Evolutionary conservation across 345 rosid species (phyloP), one percentile per base, ranked within the genome.

Genomic region (Combretum micranthum): DNA sequence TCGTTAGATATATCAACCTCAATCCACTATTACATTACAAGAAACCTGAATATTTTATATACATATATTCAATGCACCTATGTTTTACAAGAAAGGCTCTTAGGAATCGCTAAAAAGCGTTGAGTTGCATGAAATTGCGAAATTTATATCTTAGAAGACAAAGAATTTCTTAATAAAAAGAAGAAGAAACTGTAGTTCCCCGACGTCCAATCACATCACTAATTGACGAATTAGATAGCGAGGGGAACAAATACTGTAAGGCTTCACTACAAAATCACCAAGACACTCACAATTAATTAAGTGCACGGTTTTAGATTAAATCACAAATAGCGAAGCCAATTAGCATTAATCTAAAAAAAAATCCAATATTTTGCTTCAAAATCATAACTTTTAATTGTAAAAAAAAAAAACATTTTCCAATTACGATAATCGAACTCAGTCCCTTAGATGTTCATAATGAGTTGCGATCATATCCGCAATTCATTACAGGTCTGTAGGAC

Each of bases 401-500:
- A n/a, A n/a, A n/a, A n/a, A n/a, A n/a, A n/a, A n/a, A n/a, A n/a
- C n/a, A n/a, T n/a, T n/a, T n/a, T n/a, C n/a, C n/a, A n/a, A n/a
- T n/a, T n/a, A n/a, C n/a, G n/a, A n/a, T n/a, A 6, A 61, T n/a
- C 55, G 72, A 81, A 75, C 89, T 80, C 91, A 83, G 95, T 78
- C 92, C 95, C 95, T 90, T 90, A 86, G 95, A 90, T 86, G 95
- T 90, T 86, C 88, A 53, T 62, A 64, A 75, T 47, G 63, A 52
- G 45, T 43, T 72, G 96, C 89, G 91, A 86, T 86, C 95, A 89
- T 82, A 14, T 57, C 77, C 90, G 86, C 95, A 80, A 73, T 47
- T 86, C 95, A 89, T 86, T 86, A 83, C 88, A 90, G 95, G 90
- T 90, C 92, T 86, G 90, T 77, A 82, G 65, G 68, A 55, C 91